A percentile compares a stretch with the other conserved stretches of the same genome.
phyloP scores from a whole-genome alignment of 1,139 yeast species.

The Oligophagozyma castellii region DNA sequence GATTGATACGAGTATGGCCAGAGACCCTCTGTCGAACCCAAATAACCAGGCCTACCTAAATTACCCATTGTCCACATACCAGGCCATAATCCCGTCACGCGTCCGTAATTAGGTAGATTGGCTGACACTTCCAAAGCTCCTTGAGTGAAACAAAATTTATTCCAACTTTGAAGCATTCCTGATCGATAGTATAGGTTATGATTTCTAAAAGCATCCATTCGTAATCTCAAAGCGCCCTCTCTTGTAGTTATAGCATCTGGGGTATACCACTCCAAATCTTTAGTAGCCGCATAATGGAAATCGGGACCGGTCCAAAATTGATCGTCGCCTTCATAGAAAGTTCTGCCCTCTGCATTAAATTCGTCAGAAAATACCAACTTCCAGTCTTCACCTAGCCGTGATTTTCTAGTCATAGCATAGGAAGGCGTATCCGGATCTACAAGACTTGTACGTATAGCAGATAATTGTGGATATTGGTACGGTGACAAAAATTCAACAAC shows the following conservation, averaged over 20 bases:
- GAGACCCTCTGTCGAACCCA: constrained; percentile 67
- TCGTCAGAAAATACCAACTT: constrained; percentile 66
- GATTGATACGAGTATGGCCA: constrained; percentile 75
- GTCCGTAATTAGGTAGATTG: constrained; percentile 54
- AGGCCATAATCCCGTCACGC: constrained; percentile 70
- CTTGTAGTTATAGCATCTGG: constrained; percentile 67
- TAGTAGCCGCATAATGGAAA: constrained; percentile 63
- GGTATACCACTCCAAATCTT: constrained; percentile 75
- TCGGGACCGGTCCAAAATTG: constrained; percentile 72
- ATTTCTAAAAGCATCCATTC: constrained; percentile 59
- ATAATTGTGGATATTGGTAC: constrained; percentile 44
- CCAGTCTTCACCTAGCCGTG: constrained; percentile 48
- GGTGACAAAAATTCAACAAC: constrained; percentile 30
- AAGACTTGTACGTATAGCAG: constrained; percentile 46
- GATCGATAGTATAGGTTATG: constrained; percentile 64
- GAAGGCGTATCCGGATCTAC: constrained; percentile 72
- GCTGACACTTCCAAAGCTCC: constrained; percentile 61
- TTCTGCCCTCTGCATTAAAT: constrained; percentile 66
- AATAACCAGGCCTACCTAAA: constrained; percentile 67
- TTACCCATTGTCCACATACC: constrained; percentile 84
- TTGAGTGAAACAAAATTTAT: constrained; percentile 64
- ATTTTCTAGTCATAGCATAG: constrained; percentile 32
- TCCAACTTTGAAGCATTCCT: constrained; percentile 80
- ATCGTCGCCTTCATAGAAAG: constrained; percentile 71
- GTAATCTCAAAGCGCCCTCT: constrained; percentile 47